A percentile compares a stretch with the other conserved stretches of the same genome.
phyloP scores from a whole-genome alignment of 306 rosid species.

The Glycine soja region DNA sequence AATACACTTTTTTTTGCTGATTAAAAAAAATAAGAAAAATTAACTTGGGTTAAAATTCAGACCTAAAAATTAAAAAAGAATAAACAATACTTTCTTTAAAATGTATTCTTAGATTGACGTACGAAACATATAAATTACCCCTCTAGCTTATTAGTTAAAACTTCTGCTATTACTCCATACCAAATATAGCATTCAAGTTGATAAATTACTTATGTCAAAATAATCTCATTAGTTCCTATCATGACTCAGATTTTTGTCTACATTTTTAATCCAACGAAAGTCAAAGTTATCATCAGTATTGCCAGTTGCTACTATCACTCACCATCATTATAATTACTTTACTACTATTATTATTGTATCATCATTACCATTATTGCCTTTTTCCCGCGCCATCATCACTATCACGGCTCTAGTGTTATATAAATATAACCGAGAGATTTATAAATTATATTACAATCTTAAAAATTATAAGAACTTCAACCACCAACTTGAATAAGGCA shows the following conservation, averaged over 20 bases:
- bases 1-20: too few species aligned
- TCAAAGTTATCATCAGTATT: conserved; percentile 40
- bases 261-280: conserved; percentile 41
- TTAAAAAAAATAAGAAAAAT: too few species aligned
- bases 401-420: not conserved
- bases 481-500: conserved; percentile 1
- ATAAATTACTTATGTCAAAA: conserved; percentile 7
- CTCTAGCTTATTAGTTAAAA: not conserved
- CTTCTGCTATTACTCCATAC: not conserved
- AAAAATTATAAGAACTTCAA: not conserved
- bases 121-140: too few species aligned
- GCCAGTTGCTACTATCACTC: conserved; percentile 45
- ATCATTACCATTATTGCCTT: conserved; percentile 49
- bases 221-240: conserved; percentile 4
- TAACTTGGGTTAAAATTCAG: not conserved
- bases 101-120: too few species aligned
- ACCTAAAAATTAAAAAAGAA: not conserved
- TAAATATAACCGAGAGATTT: not conserved
- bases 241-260: conserved; percentile 3
- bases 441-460: not conserved
- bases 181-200: not conserved
- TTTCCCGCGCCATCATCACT: conserved; percentile 39
- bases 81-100: too few species aligned
- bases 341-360: conserved; percentile 41
- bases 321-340: conserved; percentile 47